Evolutionary conservation across 805 yeast species (phyloP).

Genomic region (Saturnispora saitoi): DNA sequence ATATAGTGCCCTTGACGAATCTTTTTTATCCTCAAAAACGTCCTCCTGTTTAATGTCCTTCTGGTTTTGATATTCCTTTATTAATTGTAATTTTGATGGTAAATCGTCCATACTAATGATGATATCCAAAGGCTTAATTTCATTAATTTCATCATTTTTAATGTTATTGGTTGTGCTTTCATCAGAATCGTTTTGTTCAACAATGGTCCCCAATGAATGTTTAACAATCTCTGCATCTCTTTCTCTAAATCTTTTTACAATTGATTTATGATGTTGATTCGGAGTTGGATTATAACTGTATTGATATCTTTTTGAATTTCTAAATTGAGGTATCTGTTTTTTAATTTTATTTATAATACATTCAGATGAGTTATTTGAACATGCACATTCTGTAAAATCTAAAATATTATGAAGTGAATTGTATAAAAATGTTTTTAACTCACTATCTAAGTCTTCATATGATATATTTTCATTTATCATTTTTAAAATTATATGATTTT

Average conservation of each 20-base stretch:
- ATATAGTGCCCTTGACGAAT: constrained; percentile 7
- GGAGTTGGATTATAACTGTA: constrained; percentile 17
- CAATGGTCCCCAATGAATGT: constrained; percentile 2
- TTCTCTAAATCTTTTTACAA: constrained; percentile 24
- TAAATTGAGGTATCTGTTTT: constrained; percentile 50
- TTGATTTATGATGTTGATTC: constrained; percentile 26
- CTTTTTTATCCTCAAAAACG: constrained; percentile 3
- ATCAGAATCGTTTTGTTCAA: neutral
- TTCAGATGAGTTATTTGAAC: constrained; percentile 46
- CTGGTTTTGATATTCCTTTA: constrained; percentile 5
- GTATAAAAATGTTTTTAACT: constrained; percentile 46
- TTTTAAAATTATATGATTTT: constrained; percentile 59
- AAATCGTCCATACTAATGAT: constrained; percentile 7
- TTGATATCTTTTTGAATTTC: constrained; percentile 44
- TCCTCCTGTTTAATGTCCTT: neutral
- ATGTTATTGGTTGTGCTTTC: neutral
- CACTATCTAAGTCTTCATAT: constrained; percentile 47
- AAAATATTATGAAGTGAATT: constrained; percentile 55
- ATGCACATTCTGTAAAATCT: constrained; percentile 46
- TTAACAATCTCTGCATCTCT: constrained; percentile 18
- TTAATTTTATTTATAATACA: constrained; percentile 55
- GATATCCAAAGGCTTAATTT: constrained; percentile 1
- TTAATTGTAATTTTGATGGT: constrained; percentile 11
- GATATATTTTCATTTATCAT: constrained; percentile 35
- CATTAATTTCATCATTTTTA: neutral